Evolutionary conservation across 148 eudicot species (phyloP).

Genomic region (Arctostaphylos glauca): DNA sequence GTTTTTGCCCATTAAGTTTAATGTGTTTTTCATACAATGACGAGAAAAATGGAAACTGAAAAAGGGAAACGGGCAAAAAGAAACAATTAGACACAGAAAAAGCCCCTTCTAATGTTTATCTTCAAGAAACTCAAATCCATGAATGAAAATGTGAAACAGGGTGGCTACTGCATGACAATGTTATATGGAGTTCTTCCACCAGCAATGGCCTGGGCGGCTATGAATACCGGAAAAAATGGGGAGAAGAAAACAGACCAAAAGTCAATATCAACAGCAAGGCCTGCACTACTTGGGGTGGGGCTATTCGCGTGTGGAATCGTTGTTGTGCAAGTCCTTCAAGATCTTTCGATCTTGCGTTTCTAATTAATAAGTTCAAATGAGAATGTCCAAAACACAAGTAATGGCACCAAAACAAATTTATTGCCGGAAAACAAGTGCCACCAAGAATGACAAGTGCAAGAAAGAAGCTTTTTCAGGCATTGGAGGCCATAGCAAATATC

Average conservation of each 20-base stretch:
- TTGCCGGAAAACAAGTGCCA: background rate
- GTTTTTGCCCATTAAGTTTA: background rate
- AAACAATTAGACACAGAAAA: background rate
- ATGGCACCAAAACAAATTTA: background rate
- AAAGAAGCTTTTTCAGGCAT: background rate
- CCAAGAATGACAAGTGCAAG: background rate
- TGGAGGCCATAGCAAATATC: background rate
- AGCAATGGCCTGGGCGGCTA: slow-evolving; percentile 60
- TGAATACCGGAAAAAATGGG: slow-evolving; percentile 22
- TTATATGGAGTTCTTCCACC: slow-evolving; percentile 69
- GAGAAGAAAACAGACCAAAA: slow-evolving; percentile 13
- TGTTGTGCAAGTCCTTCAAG: slow-evolving; percentile 49
- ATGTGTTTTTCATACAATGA: background rate
- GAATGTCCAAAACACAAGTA: background rate
- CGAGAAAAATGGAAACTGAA: background rate
- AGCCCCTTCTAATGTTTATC: background rate
- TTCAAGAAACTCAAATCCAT: no score
- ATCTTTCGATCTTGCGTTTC: slow-evolving; percentile 35
- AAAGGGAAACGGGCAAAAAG: background rate
- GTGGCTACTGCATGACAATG: slow-evolving; percentile 67
- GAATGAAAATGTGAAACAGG: slow-evolving; percentile 30
- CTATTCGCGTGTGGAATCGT: slow-evolving; percentile 46
- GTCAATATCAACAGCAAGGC: slow-evolving; percentile 30
- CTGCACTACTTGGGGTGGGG: slow-evolving; percentile 46
- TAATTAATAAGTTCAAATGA: slow-evolving; percentile 1